Base-by-base conservation (phyloP, 2,329 filamentous ascomycete genomes). In the Alternaria sp. region DNA sequence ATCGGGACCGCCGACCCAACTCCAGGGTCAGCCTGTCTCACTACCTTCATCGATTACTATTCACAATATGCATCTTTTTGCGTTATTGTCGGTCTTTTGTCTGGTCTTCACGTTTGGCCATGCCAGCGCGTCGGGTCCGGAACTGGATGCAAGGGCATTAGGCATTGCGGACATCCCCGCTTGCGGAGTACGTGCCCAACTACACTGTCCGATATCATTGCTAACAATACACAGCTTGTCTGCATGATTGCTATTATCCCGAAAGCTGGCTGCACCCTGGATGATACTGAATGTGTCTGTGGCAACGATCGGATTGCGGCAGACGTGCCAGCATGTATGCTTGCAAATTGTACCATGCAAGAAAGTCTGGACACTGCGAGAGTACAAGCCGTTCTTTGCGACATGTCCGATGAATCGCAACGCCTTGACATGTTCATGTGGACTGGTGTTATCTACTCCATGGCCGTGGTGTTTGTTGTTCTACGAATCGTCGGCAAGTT, bases 341-440 rank as follows among this genome's bases (percentile, higher is more conserved):
- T 73, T 12, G 54, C 57, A 17, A 74, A 73, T 26, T 74, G 70
- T 51, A 73, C 70, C 0, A 73, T 73, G 69, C 61, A 57, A 10
- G 72, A 73, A 9, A 58, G 23, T 40, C 13, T 58, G 52, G 64
- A 59, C 8, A 74, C 70, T 5, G 67, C 70, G 1, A 70, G 69
- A 36, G 72, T 74, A 2, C 70, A 73, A 46, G 68, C 68, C 2
- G 62, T 62, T 17, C 44, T 74, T 6, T 75, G 72, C 59, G 52
- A 69, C 13, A 54, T 74, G 7, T 43, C 71, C 2, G 54, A 68
- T 19, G 67, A 70, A 10, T 73, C 59, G 46, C 59, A 59, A 43
- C 47, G 59, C 6, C 6, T 13, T 1, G 26, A 36, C 1, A 6
- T 68, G 17, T 28, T 66, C 56, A n/a, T 66, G 23, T 50, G 67